Evolutionary conservation across 345 rosid genomes (phyloP).

Genomic region (Adansonia digitata): DNA sequence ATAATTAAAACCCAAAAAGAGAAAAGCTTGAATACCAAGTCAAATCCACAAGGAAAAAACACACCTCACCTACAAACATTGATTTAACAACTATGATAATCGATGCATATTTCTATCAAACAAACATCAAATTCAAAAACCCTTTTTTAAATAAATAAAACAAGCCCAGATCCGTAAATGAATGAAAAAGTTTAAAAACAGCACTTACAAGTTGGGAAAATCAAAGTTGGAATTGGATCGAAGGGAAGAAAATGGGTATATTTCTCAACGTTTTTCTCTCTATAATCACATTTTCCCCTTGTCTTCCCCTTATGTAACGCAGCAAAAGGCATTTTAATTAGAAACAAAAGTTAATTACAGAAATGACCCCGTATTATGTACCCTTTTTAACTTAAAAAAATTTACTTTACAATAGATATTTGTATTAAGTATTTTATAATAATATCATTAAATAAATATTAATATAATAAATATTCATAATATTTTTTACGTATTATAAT

Average conservation of each 20-base stretch:
- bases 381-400: too few species aligned
- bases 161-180: conserved; percentile 14
- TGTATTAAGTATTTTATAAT: too few species aligned
- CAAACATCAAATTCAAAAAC: not conserved
- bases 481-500: too few species aligned
- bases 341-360: too few species aligned
- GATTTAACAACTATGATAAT: not conserved
- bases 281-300: not conserved
- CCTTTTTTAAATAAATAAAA: not conserved
- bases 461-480: too few species aligned
- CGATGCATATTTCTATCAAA: not conserved
- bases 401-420: too few species aligned
- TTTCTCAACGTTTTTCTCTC: not conserved
- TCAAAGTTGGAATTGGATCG: conserved; percentile 3
- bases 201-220: conserved; percentile 18
- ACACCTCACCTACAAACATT: not conserved
- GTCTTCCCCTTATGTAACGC: conserved; percentile 17
- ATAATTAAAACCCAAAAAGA: not conserved
- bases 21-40: not conserved
- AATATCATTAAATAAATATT: too few species aligned
- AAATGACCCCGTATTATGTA: too few species aligned
- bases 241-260: conserved; percentile 2
- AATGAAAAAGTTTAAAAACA: not conserved
- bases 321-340: too few species aligned
- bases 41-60: conserved; percentile 14